These are phyloP conservation scores for Boletus hoseneyae DNA, from an alignment of 1,284 basidiomycete genomes.

Conservation along the genomic window DNA sequence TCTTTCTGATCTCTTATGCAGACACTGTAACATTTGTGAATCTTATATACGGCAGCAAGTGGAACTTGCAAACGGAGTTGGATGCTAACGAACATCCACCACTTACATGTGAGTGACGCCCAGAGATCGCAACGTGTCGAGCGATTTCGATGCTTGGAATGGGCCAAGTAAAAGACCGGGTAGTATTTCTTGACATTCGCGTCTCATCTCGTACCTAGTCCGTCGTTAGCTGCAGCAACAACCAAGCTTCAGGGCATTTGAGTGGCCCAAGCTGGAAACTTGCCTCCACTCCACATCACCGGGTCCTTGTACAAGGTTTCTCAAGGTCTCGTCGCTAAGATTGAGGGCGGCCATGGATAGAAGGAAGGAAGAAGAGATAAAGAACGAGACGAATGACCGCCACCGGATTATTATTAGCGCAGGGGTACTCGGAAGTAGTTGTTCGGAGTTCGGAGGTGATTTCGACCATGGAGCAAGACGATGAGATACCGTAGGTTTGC, in stretches of 20 bases:
- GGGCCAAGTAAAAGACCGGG: constrained; percentile 84
- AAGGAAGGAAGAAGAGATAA: constrained; percentile 2
- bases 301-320: constrained; percentile 67
- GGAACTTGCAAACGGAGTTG: constrained; percentile 8
- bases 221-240: constrained; percentile 5
- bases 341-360: constrained; percentile 22
- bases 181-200: constrained; percentile 90
- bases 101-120: constrained; percentile 86
- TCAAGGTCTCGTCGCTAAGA: constrained; percentile 51
- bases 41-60: not conserved
- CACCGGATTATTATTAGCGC: not conserved
- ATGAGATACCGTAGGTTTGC: constrained; percentile 45
- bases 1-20: constrained; percentile 87
- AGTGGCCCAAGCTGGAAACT: constrained; percentile 21
- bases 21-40: constrained; percentile 46
- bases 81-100: constrained; percentile 3
- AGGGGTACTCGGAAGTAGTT: constrained; percentile 22
- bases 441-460: constrained; percentile 29
- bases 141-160: constrained; percentile 81
- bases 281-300: constrained; percentile 78
- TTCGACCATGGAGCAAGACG: constrained; percentile 31
- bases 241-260: not conserved
- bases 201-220: constrained; percentile 87
- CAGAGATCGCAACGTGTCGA: constrained; percentile 60
- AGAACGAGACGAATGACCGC: not conserved